These are phyloP conservation scores for Halenospora varia DNA, from an alignment of 495 filamentous ascomycete genomes.

Conservation along the genomic window DNA sequence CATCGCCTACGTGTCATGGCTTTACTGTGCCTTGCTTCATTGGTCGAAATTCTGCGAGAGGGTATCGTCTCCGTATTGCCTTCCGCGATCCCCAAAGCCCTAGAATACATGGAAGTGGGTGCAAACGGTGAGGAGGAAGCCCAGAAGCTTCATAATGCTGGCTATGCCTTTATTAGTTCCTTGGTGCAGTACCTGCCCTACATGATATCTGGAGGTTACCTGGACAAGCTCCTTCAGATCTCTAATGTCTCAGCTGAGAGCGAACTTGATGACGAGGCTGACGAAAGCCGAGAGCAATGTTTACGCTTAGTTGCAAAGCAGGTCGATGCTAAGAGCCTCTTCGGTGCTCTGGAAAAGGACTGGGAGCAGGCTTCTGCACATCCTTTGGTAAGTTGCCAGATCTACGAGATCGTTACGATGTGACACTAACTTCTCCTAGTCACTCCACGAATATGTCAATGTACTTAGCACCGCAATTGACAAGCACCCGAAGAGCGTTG, in stretches of 20 bases:
- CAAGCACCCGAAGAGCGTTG: slow-evolving; percentile 66
- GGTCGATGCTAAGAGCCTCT: slow-evolving; percentile 60
- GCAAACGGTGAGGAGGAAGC: slow-evolving; percentile 49
- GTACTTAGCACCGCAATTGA: slow-evolving; percentile 65
- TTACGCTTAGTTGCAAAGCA: slow-evolving; percentile 67
- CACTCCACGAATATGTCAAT: slow-evolving; percentile 62
- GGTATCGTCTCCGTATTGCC: slow-evolving; percentile 80
- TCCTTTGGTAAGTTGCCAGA: slow-evolving; percentile 43
- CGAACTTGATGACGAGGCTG: slow-evolving; percentile 47
- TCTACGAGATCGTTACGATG: neutral
- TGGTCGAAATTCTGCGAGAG: slow-evolving; percentile 82
- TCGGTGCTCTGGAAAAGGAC: slow-evolving; percentile 65
- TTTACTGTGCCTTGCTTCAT: slow-evolving; percentile 81
- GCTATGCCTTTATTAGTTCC: slow-evolving; percentile 70
- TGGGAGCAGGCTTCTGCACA: slow-evolving; percentile 59
- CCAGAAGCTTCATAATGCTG: slow-evolving; percentile 70
- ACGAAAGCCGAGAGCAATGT: slow-evolving; percentile 63
- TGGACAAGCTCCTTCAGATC: slow-evolving; percentile 63
- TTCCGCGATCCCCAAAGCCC: slow-evolving; percentile 61
- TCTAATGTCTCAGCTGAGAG: slow-evolving; percentile 66
- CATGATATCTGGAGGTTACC: slow-evolving; percentile 71
- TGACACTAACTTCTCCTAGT: slow-evolving; percentile 40
- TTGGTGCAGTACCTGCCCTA: slow-evolving; percentile 79
- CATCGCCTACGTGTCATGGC: slow-evolving; percentile 71
- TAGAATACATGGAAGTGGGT: slow-evolving; percentile 63